Evolutionary conservation across 495 filamentous ascomycete species (phyloP).

Genomic region (Pseudoneurospora amorphoporcata): DNA sequence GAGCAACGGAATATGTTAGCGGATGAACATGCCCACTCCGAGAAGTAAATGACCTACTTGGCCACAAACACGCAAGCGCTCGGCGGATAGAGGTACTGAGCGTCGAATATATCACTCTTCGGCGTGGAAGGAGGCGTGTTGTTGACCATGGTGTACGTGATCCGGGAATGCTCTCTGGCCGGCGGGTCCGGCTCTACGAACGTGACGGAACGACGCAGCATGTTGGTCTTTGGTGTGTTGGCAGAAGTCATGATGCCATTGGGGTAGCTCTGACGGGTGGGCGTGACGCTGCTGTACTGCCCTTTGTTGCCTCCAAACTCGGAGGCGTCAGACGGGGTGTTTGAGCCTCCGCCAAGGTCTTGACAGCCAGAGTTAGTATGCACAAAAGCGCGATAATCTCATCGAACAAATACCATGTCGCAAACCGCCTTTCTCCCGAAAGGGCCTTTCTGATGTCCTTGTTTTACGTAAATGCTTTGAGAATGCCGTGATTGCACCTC

Average conservation of each 20-base stretch:
- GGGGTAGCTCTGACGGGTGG: not conserved
- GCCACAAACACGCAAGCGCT: constrained; percentile 53
- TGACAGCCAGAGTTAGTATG: not conserved
- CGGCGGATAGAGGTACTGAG: constrained; percentile 45
- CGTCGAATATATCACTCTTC: constrained; percentile 27
- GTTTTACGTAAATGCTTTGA: not conserved
- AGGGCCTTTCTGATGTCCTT: not conserved
- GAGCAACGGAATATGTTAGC: constrained; percentile 4
- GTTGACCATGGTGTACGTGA: not conserved
- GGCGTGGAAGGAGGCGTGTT: constrained; percentile 15
- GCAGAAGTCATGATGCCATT: not conserved
- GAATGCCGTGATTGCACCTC: not conserved
- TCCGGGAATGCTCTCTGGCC: not conserved
- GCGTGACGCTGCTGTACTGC: not conserved
- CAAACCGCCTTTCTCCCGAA: not conserved
- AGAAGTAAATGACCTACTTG: constrained; percentile 39
- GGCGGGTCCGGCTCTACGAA: not conserved
- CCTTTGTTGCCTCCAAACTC: not conserved
- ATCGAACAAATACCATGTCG: not conserved
- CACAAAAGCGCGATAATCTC: not conserved
- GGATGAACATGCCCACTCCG: not conserved
- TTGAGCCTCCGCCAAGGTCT: not conserved
- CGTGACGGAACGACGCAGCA: not conserved
- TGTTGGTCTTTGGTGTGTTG: not conserved
- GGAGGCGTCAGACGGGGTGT: not conserved